Percentiles rank a stretch among this genome's conserved stretches.
Conservation (phyloP, 2,329 filamentous ascomycete genomes). For the Clonostachys sp. region DNA sequence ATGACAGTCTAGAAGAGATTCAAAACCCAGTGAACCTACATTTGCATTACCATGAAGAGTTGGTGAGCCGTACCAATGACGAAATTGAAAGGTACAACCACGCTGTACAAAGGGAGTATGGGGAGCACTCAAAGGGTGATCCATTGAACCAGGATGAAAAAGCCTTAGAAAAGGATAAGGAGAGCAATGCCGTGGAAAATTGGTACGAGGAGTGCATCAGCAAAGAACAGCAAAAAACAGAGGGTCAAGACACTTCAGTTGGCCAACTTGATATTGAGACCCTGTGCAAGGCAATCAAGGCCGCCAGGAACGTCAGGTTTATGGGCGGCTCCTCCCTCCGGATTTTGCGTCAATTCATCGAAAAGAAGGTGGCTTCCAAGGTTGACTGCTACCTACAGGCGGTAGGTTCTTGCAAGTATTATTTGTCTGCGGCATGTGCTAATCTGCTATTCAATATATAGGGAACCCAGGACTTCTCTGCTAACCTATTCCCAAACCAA, state of each 20-base stretch:
- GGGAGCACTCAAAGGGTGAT: neutral
- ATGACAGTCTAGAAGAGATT: slow-evolving; percentile 27
- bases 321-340: neutral
- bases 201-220: slow-evolving; percentile 11
- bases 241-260: neutral
- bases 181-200: neutral
- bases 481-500: neutral
- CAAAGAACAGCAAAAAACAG: neutral
- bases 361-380: neutral
- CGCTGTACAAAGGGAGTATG: slow-evolving; percentile 4
- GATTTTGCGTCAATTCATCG: neutral
- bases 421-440: too few species aligned
- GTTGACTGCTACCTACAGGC: neutral
- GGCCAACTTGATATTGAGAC: neutral
- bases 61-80: slow-evolving; percentile 9
- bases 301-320: neutral
- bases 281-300: neutral
- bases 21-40: slow-evolving; percentile 46
- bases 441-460: neutral
- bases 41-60: slow-evolving; percentile 15
- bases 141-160: neutral
- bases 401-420: neutral
- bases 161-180: slow-evolving; percentile 1
- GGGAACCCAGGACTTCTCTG: neutral
- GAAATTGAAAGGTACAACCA: slow-evolving; percentile 8